These are phyloP conservation scores for Geotrichum macrosporum DNA, from an alignment of 1,139 yeast species.

Conservation along the genomic window DNA sequence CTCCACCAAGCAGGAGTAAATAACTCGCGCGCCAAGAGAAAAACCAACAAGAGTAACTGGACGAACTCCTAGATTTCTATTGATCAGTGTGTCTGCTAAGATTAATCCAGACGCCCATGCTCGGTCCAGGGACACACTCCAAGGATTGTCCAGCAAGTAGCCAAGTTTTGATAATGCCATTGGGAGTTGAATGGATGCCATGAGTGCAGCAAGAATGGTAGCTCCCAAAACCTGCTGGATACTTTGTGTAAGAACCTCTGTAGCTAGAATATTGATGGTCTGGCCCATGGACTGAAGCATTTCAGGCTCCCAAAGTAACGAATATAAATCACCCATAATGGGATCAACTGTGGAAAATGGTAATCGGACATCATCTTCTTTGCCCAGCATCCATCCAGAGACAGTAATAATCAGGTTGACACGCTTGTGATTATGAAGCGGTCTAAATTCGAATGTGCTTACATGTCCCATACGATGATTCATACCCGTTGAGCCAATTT, in stretches of 20 bases:
- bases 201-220: conserved; percentile 82
- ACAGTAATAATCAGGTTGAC: conserved; percentile 86
- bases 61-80: conserved; percentile 84
- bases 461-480: conserved; percentile 84
- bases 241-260: conserved; percentile 88
- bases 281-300: conserved; percentile 96
- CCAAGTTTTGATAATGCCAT: conserved; percentile 86
- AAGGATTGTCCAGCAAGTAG: conserved; percentile 89
- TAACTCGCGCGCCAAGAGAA: conserved; percentile 88
- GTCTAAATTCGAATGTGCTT: conserved; percentile 87
- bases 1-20: conserved; percentile 84
- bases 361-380: conserved; percentile 89
- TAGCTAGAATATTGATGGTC: conserved; percentile 86
- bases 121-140: conserved; percentile 94
- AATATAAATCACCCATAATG: conserved; percentile 91
- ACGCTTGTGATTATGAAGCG: conserved; percentile 85
- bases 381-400: conserved; percentile 97
- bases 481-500: conserved; percentile 84
- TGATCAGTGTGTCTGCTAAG: conserved; percentile 82
- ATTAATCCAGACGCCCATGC: conserved; percentile 97
- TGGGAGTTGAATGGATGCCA: conserved; percentile 94
- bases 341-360: conserved; percentile 98
- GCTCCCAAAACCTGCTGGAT: conserved; percentile 94
- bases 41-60: conserved; percentile 93
- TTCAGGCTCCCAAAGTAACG: conserved; percentile 96